Percentiles rank a stretch among this genome's conserved stretches.
These are phyloP conservation scores for Microsporum ferrugineum DNA, from an alignment of 2,329 filamentous ascomycete species.

Conservation along the genomic window DNA sequence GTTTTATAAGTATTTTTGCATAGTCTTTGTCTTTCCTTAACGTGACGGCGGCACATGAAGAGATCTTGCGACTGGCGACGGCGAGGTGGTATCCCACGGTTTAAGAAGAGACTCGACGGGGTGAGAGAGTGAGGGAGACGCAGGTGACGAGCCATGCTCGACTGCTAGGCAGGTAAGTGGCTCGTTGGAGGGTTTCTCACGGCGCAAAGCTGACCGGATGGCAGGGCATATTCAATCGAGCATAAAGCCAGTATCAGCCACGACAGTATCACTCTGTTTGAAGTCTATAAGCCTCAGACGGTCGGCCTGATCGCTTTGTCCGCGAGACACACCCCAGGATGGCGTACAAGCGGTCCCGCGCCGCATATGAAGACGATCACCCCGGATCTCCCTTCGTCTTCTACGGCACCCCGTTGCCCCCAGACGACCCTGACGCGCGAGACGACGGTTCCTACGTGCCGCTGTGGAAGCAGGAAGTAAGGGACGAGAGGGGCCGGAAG, in stretches of 20 bases:
- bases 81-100: not conserved
- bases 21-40: not conserved
- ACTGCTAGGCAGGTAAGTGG: not conserved
- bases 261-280: too few species aligned
- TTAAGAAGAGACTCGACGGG: not conserved
- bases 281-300: not conserved
- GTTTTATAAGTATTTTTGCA: not conserved
- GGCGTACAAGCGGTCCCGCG: slow-evolving; percentile 69
- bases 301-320: not conserved
- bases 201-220: too few species aligned
- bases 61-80: not conserved
- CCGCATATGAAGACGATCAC: slow-evolving; percentile 64
- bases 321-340: slow-evolving; percentile 34
- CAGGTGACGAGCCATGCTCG: not conserved
- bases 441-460: slow-evolving; percentile 90
- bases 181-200: too few species aligned
- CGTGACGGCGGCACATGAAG: not conserved
- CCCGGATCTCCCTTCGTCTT: slow-evolving; percentile 59
- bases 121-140: not conserved
- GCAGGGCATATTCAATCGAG: too few species aligned
- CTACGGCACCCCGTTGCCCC: slow-evolving; percentile 76
- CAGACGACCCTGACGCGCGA: slow-evolving; percentile 60
- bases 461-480: slow-evolving; percentile 96
- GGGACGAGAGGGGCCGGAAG: slow-evolving; percentile 81
- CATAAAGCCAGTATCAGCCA: too few species aligned